phyloP scores from a whole-genome alignment of 75 land plant species.

The Picea sitchensis region DNA sequence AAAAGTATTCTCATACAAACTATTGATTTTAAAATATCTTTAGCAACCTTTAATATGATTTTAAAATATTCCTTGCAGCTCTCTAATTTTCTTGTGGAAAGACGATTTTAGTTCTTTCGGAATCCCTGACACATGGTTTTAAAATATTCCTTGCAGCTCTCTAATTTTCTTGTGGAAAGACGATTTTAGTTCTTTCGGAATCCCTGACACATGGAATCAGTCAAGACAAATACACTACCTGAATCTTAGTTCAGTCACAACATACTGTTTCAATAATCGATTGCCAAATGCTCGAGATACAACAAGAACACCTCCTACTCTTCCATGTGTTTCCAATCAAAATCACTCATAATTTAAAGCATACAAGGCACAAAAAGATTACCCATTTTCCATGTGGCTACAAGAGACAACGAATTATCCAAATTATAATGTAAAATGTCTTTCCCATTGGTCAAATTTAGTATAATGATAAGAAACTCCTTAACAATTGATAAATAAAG shows the following conservation, averaged over 20 bases:
- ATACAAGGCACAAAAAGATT: slow-evolving; percentile 53
- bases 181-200: neutral
- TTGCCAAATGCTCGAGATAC: slow-evolving; percentile 98
- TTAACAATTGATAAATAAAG: neutral
- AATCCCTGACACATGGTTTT: neutral
- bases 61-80: neutral
- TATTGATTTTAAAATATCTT: neutral
- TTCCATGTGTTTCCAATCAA: slow-evolving; percentile 85
- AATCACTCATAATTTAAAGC: neutral
- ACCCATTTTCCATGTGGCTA: slow-evolving; percentile 97
- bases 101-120: too few species aligned
- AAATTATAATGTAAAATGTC: neutral
- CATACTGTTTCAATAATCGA: slow-evolving; percentile 82
- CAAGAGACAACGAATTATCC: slow-evolving; percentile 3
- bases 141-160: slow-evolving; percentile 4
- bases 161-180: neutral
- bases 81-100: too few species aligned
- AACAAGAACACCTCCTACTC: slow-evolving; percentile 95
- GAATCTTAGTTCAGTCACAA: slow-evolving; percentile 89
- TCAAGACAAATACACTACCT: slow-evolving; percentile 34
- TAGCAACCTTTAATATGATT: neutral
- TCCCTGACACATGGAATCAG: neutral
- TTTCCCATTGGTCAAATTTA: neutral
- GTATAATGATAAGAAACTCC: neutral
- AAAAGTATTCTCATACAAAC: neutral